A percentile compares a stretch with the other conserved stretches of the same genome.
Evolutionary conservation across 306 rosid genomes (phyloP).

Genomic region (Ochetophila trinervis): DNA sequence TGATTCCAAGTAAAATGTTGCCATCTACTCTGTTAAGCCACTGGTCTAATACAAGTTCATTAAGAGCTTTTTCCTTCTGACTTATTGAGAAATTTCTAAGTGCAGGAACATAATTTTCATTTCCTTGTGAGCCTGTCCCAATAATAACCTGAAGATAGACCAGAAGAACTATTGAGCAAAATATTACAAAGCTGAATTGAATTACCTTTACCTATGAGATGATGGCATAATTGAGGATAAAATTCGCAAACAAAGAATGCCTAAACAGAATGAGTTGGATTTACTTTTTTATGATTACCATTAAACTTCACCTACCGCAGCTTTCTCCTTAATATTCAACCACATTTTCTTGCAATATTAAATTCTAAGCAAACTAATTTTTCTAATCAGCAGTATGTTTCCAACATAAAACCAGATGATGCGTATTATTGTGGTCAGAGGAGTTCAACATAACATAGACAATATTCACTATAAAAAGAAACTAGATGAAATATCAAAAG

Average conservation of each 20-base stretch:
- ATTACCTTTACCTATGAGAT: background rate
- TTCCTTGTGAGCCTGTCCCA: conserved; percentile 44
- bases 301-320: too few species aligned
- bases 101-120: conserved; percentile 52
- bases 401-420: too few species aligned
- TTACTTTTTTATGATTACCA: too few species aligned
- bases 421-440: too few species aligned
- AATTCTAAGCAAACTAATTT: too few species aligned
- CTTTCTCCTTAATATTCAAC: too few species aligned
- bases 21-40: conserved; percentile 74
- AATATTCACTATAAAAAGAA: too few species aligned
- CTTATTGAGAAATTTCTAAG: conserved; percentile 54
- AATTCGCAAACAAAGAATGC: background rate
- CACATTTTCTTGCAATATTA: too few species aligned
- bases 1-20: conserved; percentile 70
- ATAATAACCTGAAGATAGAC: conserved; percentile 46
- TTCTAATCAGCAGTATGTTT: too few species aligned
- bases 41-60: conserved; percentile 63
- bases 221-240: background rate
- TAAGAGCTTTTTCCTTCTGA: conserved; percentile 67
- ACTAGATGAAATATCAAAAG: too few species aligned
- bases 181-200: conserved; percentile 6
- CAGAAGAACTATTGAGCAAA: conserved; percentile 24
- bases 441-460: too few species aligned
- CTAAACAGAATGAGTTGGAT: background rate